Base-by-base conservation (phyloP, 108 stramenopile species). In the Asterionellopsis glacialis region DNA sequence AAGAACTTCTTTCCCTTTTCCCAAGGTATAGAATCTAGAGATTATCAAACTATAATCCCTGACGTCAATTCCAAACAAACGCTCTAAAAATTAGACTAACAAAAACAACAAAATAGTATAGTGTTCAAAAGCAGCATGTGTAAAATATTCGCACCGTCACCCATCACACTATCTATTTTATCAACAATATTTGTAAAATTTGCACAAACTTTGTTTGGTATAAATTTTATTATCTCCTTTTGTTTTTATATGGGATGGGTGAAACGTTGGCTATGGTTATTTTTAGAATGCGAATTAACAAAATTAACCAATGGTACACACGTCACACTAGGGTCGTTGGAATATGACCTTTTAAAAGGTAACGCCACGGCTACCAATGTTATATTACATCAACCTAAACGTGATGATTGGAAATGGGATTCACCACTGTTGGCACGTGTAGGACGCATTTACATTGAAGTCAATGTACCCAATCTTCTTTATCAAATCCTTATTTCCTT, bases 381-480 rank as follows among this genome's bases (percentile, higher is more conserved):
- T 10, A 51, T 84, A 6, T 41, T 79, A 2, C 83, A 84, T 47
- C 66, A 79, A 11, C 79, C 79, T 1, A 52, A 73, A 18, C 69
- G 74, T 15, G 52, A 77, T 7, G 49, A 64, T 33, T 84, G 73
- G 70, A 45, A 61, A 47, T 84, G 83, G 83, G 76, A 80, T 26
- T 75, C 76, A 41, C 83, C 83, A 0, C 21, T 79, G 21, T 65
- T 84, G 42, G 79, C 69, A 0, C 65, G 83, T 19, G 41, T 77
- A 4, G 83, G 83, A 41, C 51, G 68, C 19, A 55, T 65, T n/a
- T 26, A 66, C 11, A 68, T 80, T 0, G 65, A 76, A 57, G 57
- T 49, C 47, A 78, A 80, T 25, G 9, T 73, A 9, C 26, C 21
- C 13, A 40, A 21, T 27, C 28, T 70, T 14, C 9, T 55, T 13